Evolutionary conservation across 2,329 filamentous ascomycete genomes (phyloP), one percentile per base, ranked within the genome.

Genomic region (Sordariomycetes sp.): DNA sequence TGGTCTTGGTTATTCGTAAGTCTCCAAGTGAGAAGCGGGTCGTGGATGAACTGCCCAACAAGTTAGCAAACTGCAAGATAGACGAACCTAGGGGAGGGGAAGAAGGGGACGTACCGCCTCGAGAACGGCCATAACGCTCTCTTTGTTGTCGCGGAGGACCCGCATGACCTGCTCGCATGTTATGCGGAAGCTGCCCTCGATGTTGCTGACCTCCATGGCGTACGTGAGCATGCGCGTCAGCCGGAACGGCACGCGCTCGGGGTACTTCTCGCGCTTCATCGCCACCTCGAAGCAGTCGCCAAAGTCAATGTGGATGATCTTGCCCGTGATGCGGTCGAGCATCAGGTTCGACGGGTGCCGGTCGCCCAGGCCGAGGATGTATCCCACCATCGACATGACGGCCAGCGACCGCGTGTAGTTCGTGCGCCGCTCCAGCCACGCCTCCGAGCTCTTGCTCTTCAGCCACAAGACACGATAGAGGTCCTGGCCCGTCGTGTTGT

Each of bases 331-430:
- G 46, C 91, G 88, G 71, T 99, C 94, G 48, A 99, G 86, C 88
- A 99, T 95, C 67, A 99, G 76, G 71, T 99, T 99, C 61, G 91
- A 97, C 43, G 95, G 95, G 74, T 99, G 94, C 54, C 95, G 87
- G 74, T 99, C 94, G 58, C 94, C 94, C 16, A 99, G 79, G 60
- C 94, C 95, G 24, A 99, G 84, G 63, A 99, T 97, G 72, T 99
- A 99, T 62, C 94, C 94, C n/a, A 97, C 94, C 91, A 99, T 99
- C n/a, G 91, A 97, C 94, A 99, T 99, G 66, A 99, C 94, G 65
- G 90, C 94, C 1, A 99, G 79, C 1, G 93, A 97, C 59, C 94
- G 88, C 20, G 94, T 99, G 74, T 99, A 99, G 70, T 96, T 99
- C n/a, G 95, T 99, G 57, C 94, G 88, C 51, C 94, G 83, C 72